Conservation (phyloP, 2,329 filamentous ascomycete genomes). For the Septoria linicola region DNA sequence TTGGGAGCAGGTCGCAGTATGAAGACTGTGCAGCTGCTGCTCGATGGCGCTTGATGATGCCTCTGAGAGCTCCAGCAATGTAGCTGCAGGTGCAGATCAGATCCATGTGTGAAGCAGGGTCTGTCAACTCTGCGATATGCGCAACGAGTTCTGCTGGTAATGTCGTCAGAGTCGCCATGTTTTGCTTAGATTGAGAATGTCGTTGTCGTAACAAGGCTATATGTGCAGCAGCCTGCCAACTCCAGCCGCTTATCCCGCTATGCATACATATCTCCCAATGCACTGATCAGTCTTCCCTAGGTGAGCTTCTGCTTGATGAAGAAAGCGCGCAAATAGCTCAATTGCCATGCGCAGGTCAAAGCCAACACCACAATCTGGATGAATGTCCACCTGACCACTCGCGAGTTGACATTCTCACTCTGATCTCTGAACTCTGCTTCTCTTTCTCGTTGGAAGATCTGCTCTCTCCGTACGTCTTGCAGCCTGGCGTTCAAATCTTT, state of each 20-base stretch:
- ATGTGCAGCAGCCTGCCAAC: too few relatives aligned
- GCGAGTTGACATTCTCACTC: conserved; percentile 86
- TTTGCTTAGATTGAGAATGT: background rate
- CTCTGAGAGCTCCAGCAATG: background rate
- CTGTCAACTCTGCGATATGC: background rate
- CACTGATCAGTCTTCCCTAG: conserved; percentile 45
- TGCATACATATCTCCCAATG: conserved; percentile 13
- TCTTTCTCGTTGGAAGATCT: conserved; percentile 96
- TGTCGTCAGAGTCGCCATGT: conserved; percentile 1
- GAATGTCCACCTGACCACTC: conserved; percentile 90
- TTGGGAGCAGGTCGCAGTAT: background rate
- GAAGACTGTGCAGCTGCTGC: background rate
- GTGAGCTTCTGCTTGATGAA: conserved; percentile 99
- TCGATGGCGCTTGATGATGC: background rate
- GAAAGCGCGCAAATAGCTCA: conserved; percentile 92
- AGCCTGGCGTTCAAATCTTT: conserved; percentile 84
- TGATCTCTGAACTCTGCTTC: conserved; percentile 98
- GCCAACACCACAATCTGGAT: conserved; percentile 84
- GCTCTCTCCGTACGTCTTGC: conserved; percentile 86
- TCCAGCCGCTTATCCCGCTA: conserved; percentile 13
- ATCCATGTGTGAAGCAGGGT: background rate
- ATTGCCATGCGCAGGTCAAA: conserved; percentile 91
- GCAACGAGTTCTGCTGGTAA: background rate
- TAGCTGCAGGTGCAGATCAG: conserved; percentile 3
- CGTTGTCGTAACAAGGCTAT: too few relatives aligned